Evolutionary conservation across 2,329 filamentous ascomycete species (phyloP).

Genomic region (Thelonectria rubi): DNA sequence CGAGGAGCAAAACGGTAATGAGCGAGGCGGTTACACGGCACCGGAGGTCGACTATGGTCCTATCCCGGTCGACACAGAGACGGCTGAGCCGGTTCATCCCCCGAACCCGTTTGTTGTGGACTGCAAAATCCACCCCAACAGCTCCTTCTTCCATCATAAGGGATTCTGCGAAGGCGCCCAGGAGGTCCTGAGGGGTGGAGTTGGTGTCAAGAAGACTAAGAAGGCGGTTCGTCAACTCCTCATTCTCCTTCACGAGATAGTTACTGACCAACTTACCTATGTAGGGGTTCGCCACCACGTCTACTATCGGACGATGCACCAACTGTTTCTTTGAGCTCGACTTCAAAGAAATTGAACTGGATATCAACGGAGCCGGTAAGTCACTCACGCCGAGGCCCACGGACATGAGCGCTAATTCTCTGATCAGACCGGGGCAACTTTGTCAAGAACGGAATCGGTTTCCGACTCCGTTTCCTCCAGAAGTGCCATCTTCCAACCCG

Average conservation of each 20-base stretch:
- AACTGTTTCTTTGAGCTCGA: constrained; percentile 64
- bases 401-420: constrained; percentile 23
- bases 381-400: neutral
- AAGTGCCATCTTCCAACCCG: constrained; percentile 63
- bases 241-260: neutral
- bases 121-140: constrained; percentile 54
- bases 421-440: constrained; percentile 57
- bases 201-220: constrained; percentile 61
- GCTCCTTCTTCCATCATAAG: constrained; percentile 62
- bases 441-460: constrained; percentile 56
- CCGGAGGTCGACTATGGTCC: constrained; percentile 39
- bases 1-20: constrained; percentile 28
- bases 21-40: constrained; percentile 9
- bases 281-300: constrained; percentile 53
- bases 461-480: constrained; percentile 64
- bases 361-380: constrained; percentile 59
- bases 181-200: constrained; percentile 57
- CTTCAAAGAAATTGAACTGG: constrained; percentile 61
- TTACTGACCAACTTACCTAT: constrained; percentile 16
- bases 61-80: constrained; percentile 40
- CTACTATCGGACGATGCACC: constrained; percentile 60
- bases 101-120: constrained; percentile 43
- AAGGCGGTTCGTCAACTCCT: constrained; percentile 52
- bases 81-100: constrained; percentile 18
- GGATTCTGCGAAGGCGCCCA: constrained; percentile 66